phyloP scores from a whole-genome alignment of 306 rosid genomes.

The Ormosia semicastrata region DNA sequence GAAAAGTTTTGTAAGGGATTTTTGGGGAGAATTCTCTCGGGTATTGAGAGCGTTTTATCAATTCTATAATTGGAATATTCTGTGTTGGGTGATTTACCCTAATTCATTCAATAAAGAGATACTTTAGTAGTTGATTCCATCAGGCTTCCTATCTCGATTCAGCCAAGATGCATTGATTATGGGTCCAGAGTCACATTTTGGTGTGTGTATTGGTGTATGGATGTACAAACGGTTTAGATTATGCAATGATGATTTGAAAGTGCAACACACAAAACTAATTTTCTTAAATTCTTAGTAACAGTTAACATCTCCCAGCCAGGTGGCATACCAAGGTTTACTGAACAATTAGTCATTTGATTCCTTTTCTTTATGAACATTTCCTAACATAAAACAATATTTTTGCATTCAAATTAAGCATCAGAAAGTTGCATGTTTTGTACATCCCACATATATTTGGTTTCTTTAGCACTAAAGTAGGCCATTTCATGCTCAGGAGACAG shows the following conservation, averaged over 20 bases:
- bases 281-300: neutral
- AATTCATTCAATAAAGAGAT: too few species aligned
- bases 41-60: too few species aligned
- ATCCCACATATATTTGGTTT: neutral
- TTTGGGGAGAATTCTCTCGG: too few species aligned
- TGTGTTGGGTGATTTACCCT: too few species aligned
- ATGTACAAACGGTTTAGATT: neutral
- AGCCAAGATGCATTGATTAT: neutral
- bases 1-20: too few species aligned
- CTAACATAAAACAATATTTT: neutral
- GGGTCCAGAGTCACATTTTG: neutral
- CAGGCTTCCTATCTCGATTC: neutral
- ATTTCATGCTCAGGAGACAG: constrained; percentile 38
- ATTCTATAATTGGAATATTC: too few species aligned
- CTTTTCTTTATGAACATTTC: neutral
- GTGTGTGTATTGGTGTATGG: neutral
- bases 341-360: neutral
- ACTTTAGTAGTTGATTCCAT: too few species aligned
- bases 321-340: neutral
- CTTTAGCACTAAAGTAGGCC: constrained; percentile 1
- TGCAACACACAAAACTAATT: neutral
- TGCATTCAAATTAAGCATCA: neutral
- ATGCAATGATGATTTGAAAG: constrained; percentile 7
- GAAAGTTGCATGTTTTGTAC: neutral
- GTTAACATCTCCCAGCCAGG: neutral